Conservation (phyloP, 2,329 filamentous ascomycete species). For the Fusarium miscanthi region DNA sequence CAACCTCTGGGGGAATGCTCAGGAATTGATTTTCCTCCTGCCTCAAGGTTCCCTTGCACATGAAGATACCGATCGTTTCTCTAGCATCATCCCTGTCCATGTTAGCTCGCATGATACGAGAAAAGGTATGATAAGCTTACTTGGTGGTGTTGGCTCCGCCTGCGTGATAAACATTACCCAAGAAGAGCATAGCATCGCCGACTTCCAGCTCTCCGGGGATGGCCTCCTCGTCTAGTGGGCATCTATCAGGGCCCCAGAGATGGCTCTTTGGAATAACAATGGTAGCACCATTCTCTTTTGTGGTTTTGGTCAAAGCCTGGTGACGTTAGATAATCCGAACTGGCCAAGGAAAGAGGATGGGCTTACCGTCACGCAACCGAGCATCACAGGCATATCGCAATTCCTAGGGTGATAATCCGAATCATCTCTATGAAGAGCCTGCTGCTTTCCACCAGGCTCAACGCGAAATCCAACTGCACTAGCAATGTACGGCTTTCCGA, state of each 20-base stretch:
- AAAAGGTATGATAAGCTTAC: rapidly evolving
- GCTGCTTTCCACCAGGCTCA: not conserved
- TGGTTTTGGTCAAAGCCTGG: not conserved
- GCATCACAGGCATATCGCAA: not conserved
- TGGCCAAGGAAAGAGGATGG: rapidly evolving
- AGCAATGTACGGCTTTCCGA: not conserved
- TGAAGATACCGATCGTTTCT: not conserved
- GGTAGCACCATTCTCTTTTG: rapidly evolving
- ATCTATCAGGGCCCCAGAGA: not conserved
- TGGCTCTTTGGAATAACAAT: rapidly evolving
- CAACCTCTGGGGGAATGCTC: not conserved
- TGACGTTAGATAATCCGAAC: rapidly evolving
- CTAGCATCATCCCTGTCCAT: rapidly evolving
- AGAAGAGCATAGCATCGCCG: not conserved
- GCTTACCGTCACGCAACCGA: rapidly evolving
- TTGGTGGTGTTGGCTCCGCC: not conserved
- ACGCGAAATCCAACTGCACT: not conserved
- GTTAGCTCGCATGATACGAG: rapidly evolving
- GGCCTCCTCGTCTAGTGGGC: rapidly evolving
- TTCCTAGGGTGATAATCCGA: not conserved
- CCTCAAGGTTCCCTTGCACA: not conserved
- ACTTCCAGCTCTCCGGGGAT: rapidly evolving
- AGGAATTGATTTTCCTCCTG: not conserved
- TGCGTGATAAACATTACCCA: not conserved
- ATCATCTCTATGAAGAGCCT: not conserved